A percentile compares a stretch with the other conserved stretches of the same genome.
phyloP scores from a whole-genome alignment of 495 filamentous ascomycete species.

The Endocarpon pusillum region DNA sequence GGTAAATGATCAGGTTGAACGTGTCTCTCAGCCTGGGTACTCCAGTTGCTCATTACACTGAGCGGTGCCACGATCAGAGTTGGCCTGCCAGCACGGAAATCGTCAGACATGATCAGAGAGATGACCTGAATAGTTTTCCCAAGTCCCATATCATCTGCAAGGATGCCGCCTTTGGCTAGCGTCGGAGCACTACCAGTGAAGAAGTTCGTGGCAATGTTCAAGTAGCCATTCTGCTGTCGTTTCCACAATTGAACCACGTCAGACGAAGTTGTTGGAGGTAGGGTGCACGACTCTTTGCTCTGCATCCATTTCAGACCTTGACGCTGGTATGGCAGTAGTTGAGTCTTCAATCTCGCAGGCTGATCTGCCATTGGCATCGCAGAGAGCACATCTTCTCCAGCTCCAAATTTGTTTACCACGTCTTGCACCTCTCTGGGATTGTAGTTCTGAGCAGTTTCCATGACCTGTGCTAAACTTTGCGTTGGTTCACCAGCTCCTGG shows the following conservation, averaged over 20 bases:
- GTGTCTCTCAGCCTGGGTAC: slow-evolving; percentile 61
- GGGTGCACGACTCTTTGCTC: slow-evolving; percentile 49
- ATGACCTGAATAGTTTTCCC: slow-evolving; percentile 88
- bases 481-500: slow-evolving; percentile 11
- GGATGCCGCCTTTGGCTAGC: slow-evolving; percentile 64
- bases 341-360: slow-evolving; percentile 42
- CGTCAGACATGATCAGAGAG: slow-evolving; percentile 53
- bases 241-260: slow-evolving; percentile 76
- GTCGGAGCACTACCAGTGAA: slow-evolving; percentile 35
- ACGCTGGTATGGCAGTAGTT: slow-evolving; percentile 67
- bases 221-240: slow-evolving; percentile 32
- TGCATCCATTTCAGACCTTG: slow-evolving; percentile 75
- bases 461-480: slow-evolving; percentile 40
- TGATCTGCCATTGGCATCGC: slow-evolving; percentile 58
- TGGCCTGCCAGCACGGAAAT: slow-evolving; percentile 22
- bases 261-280: slow-evolving; percentile 42
- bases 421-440: slow-evolving; percentile 50
- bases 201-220: slow-evolving; percentile 66
- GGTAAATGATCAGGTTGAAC: slow-evolving; percentile 40
- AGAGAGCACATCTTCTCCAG: slow-evolving; percentile 48
- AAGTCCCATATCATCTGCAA: slow-evolving; percentile 90
- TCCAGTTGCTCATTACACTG: slow-evolving; percentile 88
- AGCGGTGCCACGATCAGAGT: slow-evolving; percentile 76
- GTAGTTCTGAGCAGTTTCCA: slow-evolving; percentile 50
- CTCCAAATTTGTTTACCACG: slow-evolving; percentile 51